Percentiles rank a stretch among this genome's conserved stretches.
Evolutionary conservation across 1,284 basidiomycete genomes (phyloP).

Genomic region (Trichosporon inkin): DNA sequence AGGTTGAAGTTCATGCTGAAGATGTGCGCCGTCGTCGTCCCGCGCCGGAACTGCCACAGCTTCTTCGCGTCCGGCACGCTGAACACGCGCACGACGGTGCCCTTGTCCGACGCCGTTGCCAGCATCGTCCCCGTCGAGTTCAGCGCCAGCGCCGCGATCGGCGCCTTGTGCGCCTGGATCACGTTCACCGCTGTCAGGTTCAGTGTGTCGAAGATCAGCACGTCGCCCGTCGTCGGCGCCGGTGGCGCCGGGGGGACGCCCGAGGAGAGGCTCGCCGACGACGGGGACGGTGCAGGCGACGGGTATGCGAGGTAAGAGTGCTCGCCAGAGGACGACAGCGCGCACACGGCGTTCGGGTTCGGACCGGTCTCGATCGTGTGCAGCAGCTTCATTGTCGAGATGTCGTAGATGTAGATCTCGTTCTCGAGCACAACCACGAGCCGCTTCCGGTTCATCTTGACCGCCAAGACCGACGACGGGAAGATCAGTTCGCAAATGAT

Average conservation of each 20-base stretch:
- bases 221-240: conserved; percentile 68
- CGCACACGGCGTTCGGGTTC: conserved; percentile 93
- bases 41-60: conserved; percentile 89
- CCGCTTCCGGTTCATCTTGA: conserved; percentile 94
- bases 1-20: conserved; percentile 90
- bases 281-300: conserved; percentile 77
- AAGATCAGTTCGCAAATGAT: conserved; percentile 99
- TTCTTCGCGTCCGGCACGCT: conserved; percentile 85
- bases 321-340: conserved; percentile 92
- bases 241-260: conserved; percentile 45
- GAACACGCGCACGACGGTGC: conserved; percentile 95
- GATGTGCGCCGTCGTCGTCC: conserved; percentile 79
- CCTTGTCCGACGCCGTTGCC: conserved; percentile 91
- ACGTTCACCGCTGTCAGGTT: conserved; percentile 88
- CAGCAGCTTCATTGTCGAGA: conserved; percentile 94
- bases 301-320: conserved; percentile 94
- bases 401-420: conserved; percentile 98
- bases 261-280: conserved; percentile 51
- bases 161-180: conserved; percentile 94
- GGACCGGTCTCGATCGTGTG: conserved; percentile 97
- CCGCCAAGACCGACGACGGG: conserved; percentile 88
- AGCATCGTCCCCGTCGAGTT: conserved; percentile 85
- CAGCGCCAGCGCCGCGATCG: conserved; percentile 80
- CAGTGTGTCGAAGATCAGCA: conserved; percentile 88
- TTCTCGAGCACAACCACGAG: conserved; percentile 91